Evolutionary conservation across 192 early-diverging fungal genomes (phyloP), one percentile per base, ranked within the genome.

Genomic region (Bifiguratus adelaidae): DNA sequence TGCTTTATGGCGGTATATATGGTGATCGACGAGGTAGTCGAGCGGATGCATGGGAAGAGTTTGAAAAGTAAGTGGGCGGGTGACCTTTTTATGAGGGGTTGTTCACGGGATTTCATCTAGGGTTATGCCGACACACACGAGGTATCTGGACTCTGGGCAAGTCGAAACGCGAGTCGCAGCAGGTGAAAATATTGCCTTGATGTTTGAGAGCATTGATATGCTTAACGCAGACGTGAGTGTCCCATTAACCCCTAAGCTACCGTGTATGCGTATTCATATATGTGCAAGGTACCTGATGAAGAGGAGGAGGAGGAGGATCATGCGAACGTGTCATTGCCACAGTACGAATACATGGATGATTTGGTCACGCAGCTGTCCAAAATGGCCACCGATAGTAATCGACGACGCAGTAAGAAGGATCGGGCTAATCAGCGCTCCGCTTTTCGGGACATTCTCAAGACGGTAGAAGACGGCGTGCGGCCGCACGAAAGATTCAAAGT

Each of bases 171-270:
- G 85, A 5, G 67, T 85, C 9, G 78, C 81, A 9, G 63, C 78
- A 2, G 85, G 78, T 24, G 82, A 84, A 64, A 80, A 83, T 55
- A 77, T 85, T 61, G 85, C 83, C 0, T 53, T 84, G 33, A 71
- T 85, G 60, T 70, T 85, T 42, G 74, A 81, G 50, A 71, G 71
- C 21, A 40, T 81, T 11, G 38, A 60, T 29, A 44, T 66, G 5
- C 56, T 44, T 29, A 48, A 45, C 19, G n/a, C 8, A 8, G 32
- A 33, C 8, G 8, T 33, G 32, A n/a, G n/a, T n/a, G n/a, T n/a
- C n/a, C n/a, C n/a, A n/a, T n/a, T n/a, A n/a, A n/a, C n/a, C n/a
- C n/a, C n/a, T n/a, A n/a, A n/a, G n/a, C n/a, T n/a, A n/a, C n/a
- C n/a, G n/a, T n/a, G n/a, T n/a, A n/a, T n/a, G n/a, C n/a, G n/a